Evolutionary conservation across 495 filamentous ascomycete species (phyloP).

Genomic region (Aspergillus diversus): DNA sequence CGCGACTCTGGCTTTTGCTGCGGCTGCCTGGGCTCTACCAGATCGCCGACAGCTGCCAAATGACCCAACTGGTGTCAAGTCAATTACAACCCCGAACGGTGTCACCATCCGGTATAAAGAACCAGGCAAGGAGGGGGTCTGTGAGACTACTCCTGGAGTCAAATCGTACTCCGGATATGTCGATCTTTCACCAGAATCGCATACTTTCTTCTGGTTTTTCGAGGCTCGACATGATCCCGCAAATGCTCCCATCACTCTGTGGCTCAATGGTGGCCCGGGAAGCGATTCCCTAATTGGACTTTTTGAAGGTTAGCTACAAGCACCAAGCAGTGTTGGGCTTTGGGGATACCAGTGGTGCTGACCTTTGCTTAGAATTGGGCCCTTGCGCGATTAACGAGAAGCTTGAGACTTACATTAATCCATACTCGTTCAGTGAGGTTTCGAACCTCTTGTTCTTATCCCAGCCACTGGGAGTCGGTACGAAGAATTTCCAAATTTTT

Average conservation of each 20-base stretch:
- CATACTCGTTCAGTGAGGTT: slow-evolving; percentile 71
- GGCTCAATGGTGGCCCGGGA: slow-evolving; percentile 60
- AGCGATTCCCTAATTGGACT: slow-evolving; percentile 70
- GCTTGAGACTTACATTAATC: slow-evolving; percentile 56
- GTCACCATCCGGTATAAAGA: slow-evolving; percentile 50
- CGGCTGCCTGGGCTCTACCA: slow-evolving; percentile 24
- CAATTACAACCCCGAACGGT: slow-evolving; percentile 61
- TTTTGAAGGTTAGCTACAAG: slow-evolving; percentile 56
- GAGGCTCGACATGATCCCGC: slow-evolving; percentile 52
- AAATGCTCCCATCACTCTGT: slow-evolving; percentile 54
- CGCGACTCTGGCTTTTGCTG: slow-evolving; percentile 31
- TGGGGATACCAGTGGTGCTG: neutral
- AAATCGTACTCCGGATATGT: slow-evolving; percentile 54
- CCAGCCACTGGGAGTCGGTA: slow-evolving; percentile 63
- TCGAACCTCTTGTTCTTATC: slow-evolving; percentile 79
- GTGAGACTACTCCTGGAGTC: slow-evolving; percentile 54
- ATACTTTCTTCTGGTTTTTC: slow-evolving; percentile 58
- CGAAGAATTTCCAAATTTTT: neutral
- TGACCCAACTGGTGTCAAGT: slow-evolving; percentile 57
- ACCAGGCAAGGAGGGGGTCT: slow-evolving; percentile 46
- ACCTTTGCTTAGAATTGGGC: slow-evolving; percentile 51
- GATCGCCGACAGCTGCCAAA: slow-evolving; percentile 47
- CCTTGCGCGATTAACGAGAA: slow-evolving; percentile 60
- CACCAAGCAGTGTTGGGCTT: too few species aligned
- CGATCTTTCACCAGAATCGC: slow-evolving; percentile 42